A percentile compares a stretch with the other conserved stretches of the same genome.
Conservation (phyloP, 441 rosid genomes). For the Aleurites moluccanus region DNA sequence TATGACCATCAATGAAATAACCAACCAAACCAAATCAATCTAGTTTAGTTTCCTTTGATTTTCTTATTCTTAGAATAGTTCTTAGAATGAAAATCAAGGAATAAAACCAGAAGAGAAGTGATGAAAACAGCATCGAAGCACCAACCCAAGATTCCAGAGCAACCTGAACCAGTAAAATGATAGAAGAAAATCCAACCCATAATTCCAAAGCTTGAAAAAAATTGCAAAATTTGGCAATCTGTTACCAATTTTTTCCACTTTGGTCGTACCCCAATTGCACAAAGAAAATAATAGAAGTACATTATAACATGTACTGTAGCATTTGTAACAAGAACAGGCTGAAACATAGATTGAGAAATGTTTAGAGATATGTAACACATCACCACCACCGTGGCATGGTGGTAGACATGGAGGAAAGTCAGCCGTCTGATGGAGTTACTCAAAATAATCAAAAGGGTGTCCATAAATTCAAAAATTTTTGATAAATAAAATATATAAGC, state of each 20-base stretch:
- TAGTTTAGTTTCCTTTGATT: too few species aligned
- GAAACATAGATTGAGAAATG: conserved; percentile 56
- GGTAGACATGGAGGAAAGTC: conserved; percentile 71
- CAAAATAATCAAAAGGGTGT: conserved; percentile 56
- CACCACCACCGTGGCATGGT: conserved; percentile 54
- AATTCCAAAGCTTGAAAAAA: conserved; percentile 48
- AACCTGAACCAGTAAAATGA: conserved; percentile 49
- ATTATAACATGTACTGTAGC: conserved; percentile 56
- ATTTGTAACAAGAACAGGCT: conserved; percentile 52
- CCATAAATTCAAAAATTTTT: conserved; percentile 49
- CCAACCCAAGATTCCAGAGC: conserved; percentile 67
- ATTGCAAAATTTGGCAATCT: conserved; percentile 61
- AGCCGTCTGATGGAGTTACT: conserved; percentile 47
- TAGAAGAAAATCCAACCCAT: conserved; percentile 46
- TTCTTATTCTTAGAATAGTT: conserved; percentile 29
- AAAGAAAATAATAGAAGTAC: conserved; percentile 55
- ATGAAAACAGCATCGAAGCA: conserved; percentile 58
- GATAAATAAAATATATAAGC: conserved; percentile 61
- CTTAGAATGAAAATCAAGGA: conserved; percentile 54
- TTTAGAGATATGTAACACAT: conserved; percentile 57
- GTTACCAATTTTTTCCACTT: conserved; percentile 66
- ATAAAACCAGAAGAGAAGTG: conserved; percentile 53
- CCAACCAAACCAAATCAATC: too few species aligned
- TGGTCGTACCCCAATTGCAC: conserved; percentile 50
- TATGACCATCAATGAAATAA: background rate